Base-by-base conservation (phyloP, 83 land plant genomes). In the Larix sibirica region DNA sequence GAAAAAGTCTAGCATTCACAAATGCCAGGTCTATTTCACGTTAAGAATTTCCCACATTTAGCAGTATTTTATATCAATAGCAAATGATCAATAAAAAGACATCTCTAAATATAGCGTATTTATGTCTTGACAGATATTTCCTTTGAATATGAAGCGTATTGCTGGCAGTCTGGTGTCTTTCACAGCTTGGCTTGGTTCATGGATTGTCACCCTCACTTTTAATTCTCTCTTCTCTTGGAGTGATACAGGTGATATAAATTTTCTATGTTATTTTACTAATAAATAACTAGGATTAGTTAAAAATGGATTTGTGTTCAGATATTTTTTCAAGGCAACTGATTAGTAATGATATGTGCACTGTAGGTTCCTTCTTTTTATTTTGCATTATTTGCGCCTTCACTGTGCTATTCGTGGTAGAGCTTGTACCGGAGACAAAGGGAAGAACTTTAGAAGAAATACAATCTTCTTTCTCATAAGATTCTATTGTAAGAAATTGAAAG, bases 371-470 rank as follows among this genome's bases (percentile, higher is more conserved):
- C 74, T 86, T 83, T 66, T 26, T 89, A 33, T 91, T 85, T 77
- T 50, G 89, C 47, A 77, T 81, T 4, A 38, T 91, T 50, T 86
- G 84, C 62, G 80, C 80, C 9, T 24, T 85, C 18, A 86, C 92
- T 4, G 65, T 93, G 31, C 38, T 86, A 33, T 91, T 91, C 59
- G 92, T 89, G 20, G 89, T 82, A 38, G 80, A 81, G 64, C 17
- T 91, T 1, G 90, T 93, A 31, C 94, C 94, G 70, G 95, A 93
- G 85, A 93, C 95, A 2, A 90, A 90, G 42, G 94, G 92, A 62
- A 75, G 87, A 70, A 89, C 94, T 12, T 80, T 91, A 4, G 93
- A 91, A 82, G 89, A 91, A 77, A 88, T 87, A 38, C 89, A 87
- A 66, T 79, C 81, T 3, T 81, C 85, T 50, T 58, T 77, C 80